phyloP scores from a whole-genome alignment of 75 land plant genomes.

The Pinus albicaulis region DNA sequence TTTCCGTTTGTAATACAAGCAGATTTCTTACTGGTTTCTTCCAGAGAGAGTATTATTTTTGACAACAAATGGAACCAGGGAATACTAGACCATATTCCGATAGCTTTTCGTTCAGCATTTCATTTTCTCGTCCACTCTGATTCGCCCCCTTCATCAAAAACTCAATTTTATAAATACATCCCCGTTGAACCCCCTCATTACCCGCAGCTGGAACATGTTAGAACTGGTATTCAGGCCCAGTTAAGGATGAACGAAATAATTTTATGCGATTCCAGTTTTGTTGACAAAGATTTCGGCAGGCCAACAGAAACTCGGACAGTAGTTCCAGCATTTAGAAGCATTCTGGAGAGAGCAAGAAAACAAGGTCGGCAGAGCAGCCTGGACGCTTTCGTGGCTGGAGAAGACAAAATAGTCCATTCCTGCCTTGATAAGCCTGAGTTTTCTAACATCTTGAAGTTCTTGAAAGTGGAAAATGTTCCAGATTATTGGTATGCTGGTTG shows the following conservation, averaged over 20 bases:
- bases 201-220: conserved; percentile 20
- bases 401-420: conserved; percentile 26
- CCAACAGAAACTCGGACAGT: conserved; percentile 34
- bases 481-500: conserved; percentile 30
- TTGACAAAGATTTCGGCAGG: conserved; percentile 31
- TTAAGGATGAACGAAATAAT: conserved; percentile 25
- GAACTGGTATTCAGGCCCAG: conserved; percentile 27
- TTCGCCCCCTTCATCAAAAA: no score
- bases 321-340: conserved; percentile 29
- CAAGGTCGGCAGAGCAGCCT: conserved; percentile 14
- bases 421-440: conserved; percentile 22
- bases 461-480: conserved; percentile 30
- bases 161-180: conserved; percentile 18
- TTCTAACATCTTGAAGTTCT: conserved; percentile 17
- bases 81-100: conserved; percentile 46
- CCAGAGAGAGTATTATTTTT: conserved; percentile 42
- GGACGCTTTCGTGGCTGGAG: conserved; percentile 12
- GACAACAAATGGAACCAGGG: conserved; percentile 57
- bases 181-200: conserved; percentile 22
- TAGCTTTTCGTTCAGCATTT: conserved; percentile 48
- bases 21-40: conserved; percentile 53
- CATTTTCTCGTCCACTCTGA: conserved; percentile 22
- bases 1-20: conserved; percentile 64
- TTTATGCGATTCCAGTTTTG: conserved; percentile 25
- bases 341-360: conserved; percentile 29